phyloP scores from a whole-genome alignment of 2,329 filamentous ascomycete species.

The Myriosclerotinia curreyana region DNA sequence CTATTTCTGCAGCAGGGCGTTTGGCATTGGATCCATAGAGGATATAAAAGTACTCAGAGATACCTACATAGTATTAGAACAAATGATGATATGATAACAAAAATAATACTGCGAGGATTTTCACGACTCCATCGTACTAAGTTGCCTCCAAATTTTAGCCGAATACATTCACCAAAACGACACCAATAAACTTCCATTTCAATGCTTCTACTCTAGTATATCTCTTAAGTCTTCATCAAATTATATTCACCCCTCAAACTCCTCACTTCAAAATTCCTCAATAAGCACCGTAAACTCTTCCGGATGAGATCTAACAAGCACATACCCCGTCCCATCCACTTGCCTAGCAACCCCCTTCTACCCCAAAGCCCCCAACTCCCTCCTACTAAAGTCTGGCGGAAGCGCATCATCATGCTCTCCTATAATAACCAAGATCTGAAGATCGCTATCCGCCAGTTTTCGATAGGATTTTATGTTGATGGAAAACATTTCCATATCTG shows the following conservation, averaged over 20 bases:
- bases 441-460: background rate
- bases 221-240: background rate
- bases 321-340: background rate
- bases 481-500: constrained; percentile 46
- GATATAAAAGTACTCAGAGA: background rate
- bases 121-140: too few species aligned
- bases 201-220: too few species aligned
- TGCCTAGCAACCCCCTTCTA: background rate
- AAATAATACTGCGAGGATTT: too few species aligned
- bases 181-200: too few species aligned
- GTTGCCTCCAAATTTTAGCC: too few species aligned
- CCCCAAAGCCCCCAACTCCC: background rate
- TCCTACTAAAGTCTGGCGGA: background rate
- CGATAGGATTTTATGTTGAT: constrained; percentile 29
- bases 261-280: background rate
- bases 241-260: background rate
- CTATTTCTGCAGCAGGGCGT: background rate
- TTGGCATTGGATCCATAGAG: background rate
- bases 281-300: background rate
- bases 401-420: background rate
- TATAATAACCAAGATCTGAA: background rate
- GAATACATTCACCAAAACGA: too few species aligned
- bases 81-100: background rate
- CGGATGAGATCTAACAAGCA: background rate
- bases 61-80: background rate